phyloP scores from a whole-genome alignment of 345 rosid genomes.

The Eucalyptus marginata region DNA sequence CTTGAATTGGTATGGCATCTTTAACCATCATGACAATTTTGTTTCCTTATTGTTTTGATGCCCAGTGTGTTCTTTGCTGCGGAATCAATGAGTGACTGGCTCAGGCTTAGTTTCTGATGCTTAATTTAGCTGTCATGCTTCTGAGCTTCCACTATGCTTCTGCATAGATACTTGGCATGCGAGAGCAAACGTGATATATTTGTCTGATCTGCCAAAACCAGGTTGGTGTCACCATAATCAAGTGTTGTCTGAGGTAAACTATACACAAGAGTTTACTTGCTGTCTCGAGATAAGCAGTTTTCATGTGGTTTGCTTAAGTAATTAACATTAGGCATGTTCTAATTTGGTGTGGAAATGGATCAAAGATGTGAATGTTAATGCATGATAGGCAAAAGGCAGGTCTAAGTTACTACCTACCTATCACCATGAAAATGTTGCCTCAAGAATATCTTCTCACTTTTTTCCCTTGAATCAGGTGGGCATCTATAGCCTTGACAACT shows the following conservation, averaged over 20 bases:
- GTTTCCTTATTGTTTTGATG: not conserved
- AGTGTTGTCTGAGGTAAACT: not conserved
- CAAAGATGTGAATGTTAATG: not conserved
- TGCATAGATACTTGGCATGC: not conserved
- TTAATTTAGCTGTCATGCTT: not conserved
- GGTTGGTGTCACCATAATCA: not conserved
- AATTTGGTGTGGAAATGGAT: not conserved
- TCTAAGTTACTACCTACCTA: not conserved
- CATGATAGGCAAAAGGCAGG: not conserved
- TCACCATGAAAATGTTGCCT: not conserved
- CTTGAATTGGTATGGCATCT: conserved; percentile 27
- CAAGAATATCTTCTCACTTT: not conserved
- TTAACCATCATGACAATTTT: not conserved
- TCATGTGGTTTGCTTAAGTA: not conserved
- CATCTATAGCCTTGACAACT: conserved; percentile 36
- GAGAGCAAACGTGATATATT: not conserved
- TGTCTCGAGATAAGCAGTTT: not conserved
- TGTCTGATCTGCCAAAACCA: not conserved
- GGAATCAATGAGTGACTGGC: not conserved
- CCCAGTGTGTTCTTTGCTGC: not conserved
- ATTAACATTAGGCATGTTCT: not conserved
- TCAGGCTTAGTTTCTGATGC: not conserved
- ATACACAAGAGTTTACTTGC: not conserved
- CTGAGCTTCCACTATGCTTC: not conserved
- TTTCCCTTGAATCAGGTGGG: conserved; percentile 24